Evolutionary conservation across 306 rosid species (phyloP).

Genomic region (Macrotyloma uniflorum): DNA sequence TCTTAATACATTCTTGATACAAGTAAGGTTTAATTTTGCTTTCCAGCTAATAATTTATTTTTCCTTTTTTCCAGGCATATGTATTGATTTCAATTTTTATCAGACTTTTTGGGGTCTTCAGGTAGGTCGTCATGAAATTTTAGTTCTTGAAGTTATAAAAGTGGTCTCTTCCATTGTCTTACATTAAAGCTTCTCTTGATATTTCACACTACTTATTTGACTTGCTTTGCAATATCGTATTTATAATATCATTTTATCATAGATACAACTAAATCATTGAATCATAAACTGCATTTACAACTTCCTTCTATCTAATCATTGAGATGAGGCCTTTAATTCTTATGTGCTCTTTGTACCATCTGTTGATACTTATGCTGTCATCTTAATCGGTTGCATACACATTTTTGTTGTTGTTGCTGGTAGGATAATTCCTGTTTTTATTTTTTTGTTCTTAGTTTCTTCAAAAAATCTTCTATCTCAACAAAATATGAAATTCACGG

Average conservation of each 20-base stretch:
- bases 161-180: slow-evolving; percentile 9
- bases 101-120: slow-evolving; percentile 98
- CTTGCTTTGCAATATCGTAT: slow-evolving; percentile 10
- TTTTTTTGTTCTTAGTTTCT: not conserved
- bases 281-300: not conserved
- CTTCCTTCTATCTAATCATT: slow-evolving; percentile 14
- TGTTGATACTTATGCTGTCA: slow-evolving; percentile 16
- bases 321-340: not conserved
- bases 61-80: slow-evolving; percentile 68
- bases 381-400: not conserved
- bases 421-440: not conserved
- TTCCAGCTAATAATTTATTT: slow-evolving; percentile 22
- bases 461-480: not conserved
- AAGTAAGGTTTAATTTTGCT: not conserved
- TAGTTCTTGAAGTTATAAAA: slow-evolving; percentile 15
- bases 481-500: slow-evolving; percentile 6
- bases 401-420: not conserved
- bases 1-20: slow-evolving; percentile 27
- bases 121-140: slow-evolving; percentile 51
- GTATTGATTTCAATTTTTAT: slow-evolving; percentile 97
- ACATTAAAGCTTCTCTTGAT: slow-evolving; percentile 8
- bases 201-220: slow-evolving; percentile 1
- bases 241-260: not conserved
- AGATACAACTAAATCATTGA: slow-evolving; percentile 1
- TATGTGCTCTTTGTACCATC: not conserved